Percentiles rank a stretch among this genome's conserved stretches.
These are phyloP conservation scores for Saturnispora kantuleensis DNA, from an alignment of 805 yeast species.

Conservation along the genomic window DNA sequence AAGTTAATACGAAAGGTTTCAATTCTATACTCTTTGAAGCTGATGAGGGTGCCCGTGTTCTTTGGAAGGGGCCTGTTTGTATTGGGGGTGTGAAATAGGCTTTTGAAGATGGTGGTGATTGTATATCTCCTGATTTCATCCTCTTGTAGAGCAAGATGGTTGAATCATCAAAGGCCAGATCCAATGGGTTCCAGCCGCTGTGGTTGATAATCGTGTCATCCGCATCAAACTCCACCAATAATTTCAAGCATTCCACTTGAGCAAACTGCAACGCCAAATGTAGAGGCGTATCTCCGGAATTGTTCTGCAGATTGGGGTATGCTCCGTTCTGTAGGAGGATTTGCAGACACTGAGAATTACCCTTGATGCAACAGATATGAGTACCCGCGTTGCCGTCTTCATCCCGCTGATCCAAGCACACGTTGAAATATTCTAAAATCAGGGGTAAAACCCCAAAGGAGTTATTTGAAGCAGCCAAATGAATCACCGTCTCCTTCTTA, in stretches of 20 bases:
- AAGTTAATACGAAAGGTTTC: slow-evolving; percentile 1
- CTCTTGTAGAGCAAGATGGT: slow-evolving; percentile 34
- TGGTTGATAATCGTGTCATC: slow-evolving; percentile 40
- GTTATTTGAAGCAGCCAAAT: slow-evolving; percentile 48
- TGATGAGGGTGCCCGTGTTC: not conserved
- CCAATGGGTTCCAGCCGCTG: slow-evolving; percentile 58
- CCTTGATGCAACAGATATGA: slow-evolving; percentile 56
- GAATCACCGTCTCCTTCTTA: slow-evolving; percentile 56
- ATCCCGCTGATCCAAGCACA: slow-evolving; percentile 38
- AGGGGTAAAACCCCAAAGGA: slow-evolving; percentile 60
- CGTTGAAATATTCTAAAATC: slow-evolving; percentile 51
- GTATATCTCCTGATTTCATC: slow-evolving; percentile 18
- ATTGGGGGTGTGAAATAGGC: slow-evolving; percentile 13
- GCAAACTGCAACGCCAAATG: slow-evolving; percentile 77
- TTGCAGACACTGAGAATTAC: slow-evolving; percentile 53
- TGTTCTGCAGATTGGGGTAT: slow-evolving; percentile 61
- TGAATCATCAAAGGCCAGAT: slow-evolving; percentile 46
- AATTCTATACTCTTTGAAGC: not conserved
- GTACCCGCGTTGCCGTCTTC: slow-evolving; percentile 48
- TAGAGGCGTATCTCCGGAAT: slow-evolving; percentile 70
- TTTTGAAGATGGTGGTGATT: slow-evolving; percentile 15
- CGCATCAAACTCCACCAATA: slow-evolving; percentile 41
- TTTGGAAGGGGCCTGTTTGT: slow-evolving; percentile 6
- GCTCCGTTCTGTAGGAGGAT: slow-evolving; percentile 68
- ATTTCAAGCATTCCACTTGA: slow-evolving; percentile 42